These are phyloP conservation scores for Fraxinus baroniana DNA, from an alignment of 305 asterid species.

Conservation along the genomic window DNA sequence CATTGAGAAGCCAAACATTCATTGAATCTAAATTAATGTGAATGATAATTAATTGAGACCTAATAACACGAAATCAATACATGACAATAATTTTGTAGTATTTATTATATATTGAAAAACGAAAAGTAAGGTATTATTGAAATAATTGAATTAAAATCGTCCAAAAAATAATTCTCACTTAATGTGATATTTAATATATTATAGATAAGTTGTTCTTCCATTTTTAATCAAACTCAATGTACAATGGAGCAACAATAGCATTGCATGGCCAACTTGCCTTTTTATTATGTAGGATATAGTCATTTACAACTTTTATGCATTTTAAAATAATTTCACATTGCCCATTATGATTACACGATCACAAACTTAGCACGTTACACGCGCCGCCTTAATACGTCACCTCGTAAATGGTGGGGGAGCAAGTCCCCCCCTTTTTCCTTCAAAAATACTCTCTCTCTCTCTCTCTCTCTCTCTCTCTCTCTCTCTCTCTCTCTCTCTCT, in stretches of 20 bases:
- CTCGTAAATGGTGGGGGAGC: conserved; percentile 31
- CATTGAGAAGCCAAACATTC: no score
- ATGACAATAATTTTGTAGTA: no score
- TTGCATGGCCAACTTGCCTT: not conserved
- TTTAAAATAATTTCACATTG: not conserved
- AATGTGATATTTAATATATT: no score
- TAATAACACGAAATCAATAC: no score
- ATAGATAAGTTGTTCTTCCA: no score
- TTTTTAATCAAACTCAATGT: not conserved
- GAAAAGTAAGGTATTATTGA: no score
- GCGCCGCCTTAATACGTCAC: conserved; percentile 37
- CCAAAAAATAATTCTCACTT: no score
- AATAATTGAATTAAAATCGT: no score
- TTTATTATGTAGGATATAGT: not conserved
- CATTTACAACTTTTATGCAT: not conserved
- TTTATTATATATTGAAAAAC: no score
- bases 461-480: not conserved
- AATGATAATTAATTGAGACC: no score
- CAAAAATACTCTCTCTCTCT: not conserved
- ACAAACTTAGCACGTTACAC: conserved; percentile 24
- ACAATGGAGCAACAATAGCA: not conserved
- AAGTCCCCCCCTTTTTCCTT: no score
- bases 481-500: not conserved
- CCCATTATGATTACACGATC: not conserved
- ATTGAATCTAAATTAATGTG: no score